Evolutionary conservation across 306 rosid species (phyloP).

Genomic region (Cucurbita argyrosperma): DNA sequence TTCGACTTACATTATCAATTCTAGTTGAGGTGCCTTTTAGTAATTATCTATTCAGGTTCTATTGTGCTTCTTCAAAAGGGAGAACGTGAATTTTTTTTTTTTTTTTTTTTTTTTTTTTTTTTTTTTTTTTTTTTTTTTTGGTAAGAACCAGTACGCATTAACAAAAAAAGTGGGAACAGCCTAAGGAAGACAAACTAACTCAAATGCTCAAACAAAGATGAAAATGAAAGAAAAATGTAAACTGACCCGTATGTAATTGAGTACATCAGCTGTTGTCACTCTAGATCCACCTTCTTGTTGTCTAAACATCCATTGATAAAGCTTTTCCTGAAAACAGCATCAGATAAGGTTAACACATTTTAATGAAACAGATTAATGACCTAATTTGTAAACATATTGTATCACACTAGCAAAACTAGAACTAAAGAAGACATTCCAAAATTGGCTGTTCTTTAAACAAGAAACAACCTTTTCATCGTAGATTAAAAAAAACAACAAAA

Average conservation of each 20-base stretch:
- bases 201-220: not conserved
- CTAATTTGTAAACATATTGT: not conserved
- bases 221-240: not conserved
- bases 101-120: too few relatives aligned
- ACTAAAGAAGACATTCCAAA: not conserved
- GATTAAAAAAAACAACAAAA: not conserved
- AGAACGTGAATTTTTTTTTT: not conserved
- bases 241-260: constrained; percentile 57
- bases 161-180: not conserved
- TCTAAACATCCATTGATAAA: constrained; percentile 68
- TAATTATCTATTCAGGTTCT: not conserved
- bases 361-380: not conserved
- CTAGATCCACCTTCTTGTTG: constrained; percentile 78
- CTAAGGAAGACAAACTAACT: not conserved
- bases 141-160: not conserved
- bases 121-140: too few relatives aligned
- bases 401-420: not conserved
- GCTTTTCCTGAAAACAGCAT: constrained; percentile 48
- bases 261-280: constrained; percentile 43
- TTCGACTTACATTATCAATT: not conserved
- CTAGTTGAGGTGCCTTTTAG: not conserved
- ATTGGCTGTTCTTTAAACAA: not conserved
- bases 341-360: not conserved
- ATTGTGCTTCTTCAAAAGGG: not conserved
- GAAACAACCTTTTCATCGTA: not conserved